Evolutionary conservation across 129 eudicot species (phyloP).

Genomic region (Artemisia argyi): DNA sequence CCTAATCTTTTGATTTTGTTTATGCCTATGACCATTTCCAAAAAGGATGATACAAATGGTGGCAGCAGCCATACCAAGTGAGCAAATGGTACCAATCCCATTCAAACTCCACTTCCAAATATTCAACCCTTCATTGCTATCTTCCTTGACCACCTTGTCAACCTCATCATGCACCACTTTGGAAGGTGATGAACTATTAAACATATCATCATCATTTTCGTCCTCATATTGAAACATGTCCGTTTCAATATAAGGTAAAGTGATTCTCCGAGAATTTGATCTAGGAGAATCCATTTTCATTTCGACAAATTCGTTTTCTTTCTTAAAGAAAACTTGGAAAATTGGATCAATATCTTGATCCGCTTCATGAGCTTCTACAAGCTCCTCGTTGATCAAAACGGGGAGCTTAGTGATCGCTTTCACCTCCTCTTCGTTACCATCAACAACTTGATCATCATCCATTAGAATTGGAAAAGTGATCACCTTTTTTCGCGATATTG

Average conservation of each 20-base stretch:
- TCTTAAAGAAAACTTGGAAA: conserved; percentile 75
- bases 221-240: conserved; percentile 57
- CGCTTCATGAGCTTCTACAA: conserved; percentile 25
- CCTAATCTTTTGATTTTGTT: conserved; percentile 55
- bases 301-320: conserved; percentile 85
- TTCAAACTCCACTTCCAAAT: conserved; percentile 64
- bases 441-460: conserved; percentile 27
- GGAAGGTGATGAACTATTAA: conserved; percentile 33
- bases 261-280: conserved; percentile 43
- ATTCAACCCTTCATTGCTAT: conserved; percentile 37
- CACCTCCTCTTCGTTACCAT: conserved; percentile 32
- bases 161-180: conserved; percentile 26
- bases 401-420: conserved; percentile 35
- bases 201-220: conserved; percentile 37
- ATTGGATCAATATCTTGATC: conserved; percentile 50
- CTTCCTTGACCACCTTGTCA: conserved; percentile 28
- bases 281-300: conserved; percentile 87
- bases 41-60: conserved; percentile 61
- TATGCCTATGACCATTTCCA: conserved; percentile 46
- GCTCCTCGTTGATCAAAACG: conserved; percentile 28
- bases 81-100: conserved; percentile 75
- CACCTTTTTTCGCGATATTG: conserved; percentile 39
- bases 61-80: conserved; percentile 87
- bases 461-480: conserved; percentile 50
- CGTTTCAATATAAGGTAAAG: conserved; percentile 43